Conservation (phyloP, 1,139 yeast species). For the Candida glucosophila region DNA sequence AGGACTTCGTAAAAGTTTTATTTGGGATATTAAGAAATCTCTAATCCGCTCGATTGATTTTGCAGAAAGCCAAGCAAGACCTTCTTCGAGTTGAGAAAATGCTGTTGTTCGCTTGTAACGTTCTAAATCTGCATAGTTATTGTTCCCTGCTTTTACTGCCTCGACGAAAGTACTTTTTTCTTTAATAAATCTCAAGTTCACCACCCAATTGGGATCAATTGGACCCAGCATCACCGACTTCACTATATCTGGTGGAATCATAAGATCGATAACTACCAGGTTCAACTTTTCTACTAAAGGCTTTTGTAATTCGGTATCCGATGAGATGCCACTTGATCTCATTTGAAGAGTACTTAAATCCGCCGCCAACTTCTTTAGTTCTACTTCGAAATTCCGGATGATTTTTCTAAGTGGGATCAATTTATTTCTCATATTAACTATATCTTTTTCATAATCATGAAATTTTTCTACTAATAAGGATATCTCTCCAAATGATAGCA, state of each 20-base stretch:
- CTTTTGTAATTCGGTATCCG: constrained; percentile 41
- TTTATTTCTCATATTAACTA: constrained; percentile 29
- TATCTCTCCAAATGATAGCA: constrained; percentile 7
- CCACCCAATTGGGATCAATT: constrained; percentile 47
- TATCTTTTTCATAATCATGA: constrained; percentile 22
- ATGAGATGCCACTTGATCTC: constrained; percentile 31
- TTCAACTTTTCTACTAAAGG: constrained; percentile 49
- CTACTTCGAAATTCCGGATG: constrained; percentile 44
- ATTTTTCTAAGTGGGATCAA: constrained; percentile 30
- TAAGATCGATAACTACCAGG: constrained; percentile 64
- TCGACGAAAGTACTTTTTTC: constrained; percentile 48
- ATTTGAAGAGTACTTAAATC: constrained; percentile 52
- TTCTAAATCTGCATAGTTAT: constrained; percentile 5
- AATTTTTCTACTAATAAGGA: constrained; percentile 16
- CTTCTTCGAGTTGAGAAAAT: constrained; percentile 25
- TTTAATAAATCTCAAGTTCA: constrained; percentile 45
- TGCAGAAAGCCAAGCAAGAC: constrained; percentile 33
- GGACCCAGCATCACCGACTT: constrained; percentile 40
- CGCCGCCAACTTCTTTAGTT: constrained; percentile 49
- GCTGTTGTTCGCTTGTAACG: constrained; percentile 24
- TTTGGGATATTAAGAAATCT: constrained; percentile 55
- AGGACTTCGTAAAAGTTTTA: constrained; percentile 50
- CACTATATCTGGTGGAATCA: constrained; percentile 65
- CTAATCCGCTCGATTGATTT: constrained; percentile 69
- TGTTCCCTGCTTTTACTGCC: constrained; percentile 16